Evolutionary conservation across 2,329 filamentous ascomycete species (phyloP).

Genomic region (Calonectria ilicicola): DNA sequence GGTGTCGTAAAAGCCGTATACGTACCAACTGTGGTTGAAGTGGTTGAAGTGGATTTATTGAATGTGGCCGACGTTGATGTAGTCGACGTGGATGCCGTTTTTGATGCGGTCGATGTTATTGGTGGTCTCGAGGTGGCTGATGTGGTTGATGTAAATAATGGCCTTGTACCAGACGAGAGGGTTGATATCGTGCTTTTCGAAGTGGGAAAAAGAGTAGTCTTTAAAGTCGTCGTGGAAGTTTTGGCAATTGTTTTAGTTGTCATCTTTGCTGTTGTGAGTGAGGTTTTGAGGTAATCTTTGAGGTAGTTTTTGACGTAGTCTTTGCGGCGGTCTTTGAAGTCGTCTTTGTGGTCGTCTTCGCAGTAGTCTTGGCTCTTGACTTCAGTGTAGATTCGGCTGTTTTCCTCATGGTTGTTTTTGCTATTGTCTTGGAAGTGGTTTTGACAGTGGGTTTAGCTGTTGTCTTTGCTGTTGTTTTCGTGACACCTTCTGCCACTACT

Average conservation of each 20-base stretch:
- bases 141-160: too few relatives aligned
- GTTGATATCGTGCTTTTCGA: background rate
- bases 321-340: background rate
- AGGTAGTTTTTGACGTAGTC: background rate
- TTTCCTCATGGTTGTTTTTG: background rate
- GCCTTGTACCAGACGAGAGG: background rate
- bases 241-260: background rate
- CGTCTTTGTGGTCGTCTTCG: background rate
- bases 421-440: background rate
- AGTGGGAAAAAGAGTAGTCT: background rate
- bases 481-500: background rate
- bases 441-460: background rate
- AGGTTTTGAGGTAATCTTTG: too few relatives aligned
- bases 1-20: background rate
- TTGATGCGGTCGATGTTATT: background rate
- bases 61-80: too few relatives aligned
- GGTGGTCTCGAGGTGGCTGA: background rate
- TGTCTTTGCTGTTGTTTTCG: background rate
- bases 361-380: background rate
- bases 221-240: background rate
- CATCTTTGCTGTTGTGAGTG: background rate
- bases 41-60: too few relatives aligned
- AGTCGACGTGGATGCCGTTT: background rate
- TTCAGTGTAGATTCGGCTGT: conserved; percentile 10
- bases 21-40: background rate